Evolutionary conservation across 169 alveolate genomes (phyloP).

Genomic region (Eimeria falciformis): DNA sequence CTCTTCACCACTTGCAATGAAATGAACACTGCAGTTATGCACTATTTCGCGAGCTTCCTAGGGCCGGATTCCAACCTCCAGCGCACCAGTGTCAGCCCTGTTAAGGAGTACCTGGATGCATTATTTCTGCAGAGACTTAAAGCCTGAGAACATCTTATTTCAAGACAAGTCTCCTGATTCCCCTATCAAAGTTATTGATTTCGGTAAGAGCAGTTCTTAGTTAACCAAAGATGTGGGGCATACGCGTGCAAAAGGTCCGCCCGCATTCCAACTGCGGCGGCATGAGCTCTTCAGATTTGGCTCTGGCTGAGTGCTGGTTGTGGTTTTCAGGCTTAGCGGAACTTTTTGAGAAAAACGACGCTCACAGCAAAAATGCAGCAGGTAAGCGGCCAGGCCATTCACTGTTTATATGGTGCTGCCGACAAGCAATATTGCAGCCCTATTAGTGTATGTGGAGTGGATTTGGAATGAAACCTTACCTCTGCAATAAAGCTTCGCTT

Average conservation of each 20-base stretch:
- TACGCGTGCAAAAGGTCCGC: background rate
- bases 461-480: no score
- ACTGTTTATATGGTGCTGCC: no score
- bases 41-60: no score
- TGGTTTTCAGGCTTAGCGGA: constrained; percentile 79
- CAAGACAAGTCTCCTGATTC: constrained; percentile 90
- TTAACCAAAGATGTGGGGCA: background rate
- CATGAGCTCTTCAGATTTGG: background rate
- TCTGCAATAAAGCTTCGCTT: no score
- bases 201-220: constrained; percentile 83
- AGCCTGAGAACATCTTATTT: constrained; percentile 97
- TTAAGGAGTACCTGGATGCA: no score
- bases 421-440: no score
- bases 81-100: no score
- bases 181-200: constrained; percentile 94
- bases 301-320: background rate
- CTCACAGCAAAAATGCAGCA: constrained; percentile 82
- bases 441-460: no score
- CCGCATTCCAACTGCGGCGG: background rate
- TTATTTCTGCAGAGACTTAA: constrained; percentile 91
- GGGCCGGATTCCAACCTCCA: no score
- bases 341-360: constrained; percentile 77
- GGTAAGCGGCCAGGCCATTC: constrained; percentile 2
- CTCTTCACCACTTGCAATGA: no score
- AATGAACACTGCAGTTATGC: no score